Percentiles rank a stretch among this genome's conserved stretches.
These are phyloP conservation scores for Silene conica DNA, from an alignment of 148 eudicot species.

Conservation along the genomic window DNA sequence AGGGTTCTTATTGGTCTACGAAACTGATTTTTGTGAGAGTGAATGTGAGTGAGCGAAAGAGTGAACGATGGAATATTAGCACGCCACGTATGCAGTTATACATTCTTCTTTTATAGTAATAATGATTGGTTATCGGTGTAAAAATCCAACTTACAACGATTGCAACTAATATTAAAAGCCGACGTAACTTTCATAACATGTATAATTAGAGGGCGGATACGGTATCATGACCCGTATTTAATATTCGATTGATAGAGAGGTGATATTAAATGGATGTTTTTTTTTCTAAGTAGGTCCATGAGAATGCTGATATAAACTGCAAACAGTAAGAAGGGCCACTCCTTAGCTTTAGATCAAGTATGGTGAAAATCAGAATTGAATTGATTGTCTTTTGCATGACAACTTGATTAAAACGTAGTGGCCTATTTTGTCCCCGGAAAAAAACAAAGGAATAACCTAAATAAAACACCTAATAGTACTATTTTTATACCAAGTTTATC, in stretches of 20 bases:
- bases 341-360: constrained; percentile 23
- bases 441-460: neutral
- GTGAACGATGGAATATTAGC: too few species aligned
- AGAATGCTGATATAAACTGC: neutral
- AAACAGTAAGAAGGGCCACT: constrained; percentile 26
- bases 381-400: constrained; percentile 19
- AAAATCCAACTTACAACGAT: too few species aligned
- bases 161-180: too few species aligned
- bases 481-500: neutral
- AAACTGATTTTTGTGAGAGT: too few species aligned
- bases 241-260: neutral
- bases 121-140: too few species aligned
- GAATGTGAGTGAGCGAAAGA: too few species aligned
- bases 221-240: neutral
- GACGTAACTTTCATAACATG: neutral
- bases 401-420: constrained; percentile 5
- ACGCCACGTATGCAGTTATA: too few species aligned
- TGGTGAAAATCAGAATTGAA: constrained; percentile 25
- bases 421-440: constrained; percentile 3
- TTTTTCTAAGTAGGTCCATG: constrained; percentile 20
- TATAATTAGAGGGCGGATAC: neutral
- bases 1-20: too few species aligned
- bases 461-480: neutral
- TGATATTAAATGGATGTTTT: constrained; percentile 14
- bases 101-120: too few species aligned